These are phyloP conservation scores for Sugiyamaella mastotermitis DNA, from an alignment of 805 yeast genomes.

Conservation along the genomic window DNA sequence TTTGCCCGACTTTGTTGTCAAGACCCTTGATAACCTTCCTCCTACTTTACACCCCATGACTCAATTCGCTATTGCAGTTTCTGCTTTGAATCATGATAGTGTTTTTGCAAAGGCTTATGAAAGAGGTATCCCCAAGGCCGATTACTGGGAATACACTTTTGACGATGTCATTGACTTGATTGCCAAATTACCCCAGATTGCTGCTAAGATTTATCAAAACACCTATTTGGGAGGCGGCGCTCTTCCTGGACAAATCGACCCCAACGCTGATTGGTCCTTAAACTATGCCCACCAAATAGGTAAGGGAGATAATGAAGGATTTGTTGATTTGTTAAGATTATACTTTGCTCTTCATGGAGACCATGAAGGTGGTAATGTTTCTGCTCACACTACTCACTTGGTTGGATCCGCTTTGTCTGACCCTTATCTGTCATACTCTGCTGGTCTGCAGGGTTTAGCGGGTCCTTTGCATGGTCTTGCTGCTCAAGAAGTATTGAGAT, in stretches of 20 bases:
- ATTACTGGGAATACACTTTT: conserved; percentile 70
- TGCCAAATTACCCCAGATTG: conserved; percentile 68
- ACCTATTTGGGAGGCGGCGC: conserved; percentile 47
- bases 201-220: conserved; percentile 70
- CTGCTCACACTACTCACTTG: conserved; percentile 81
- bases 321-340: conserved; percentile 64
- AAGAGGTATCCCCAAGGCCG: conserved; percentile 58
- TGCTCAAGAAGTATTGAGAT: conserved; percentile 80
- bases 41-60: conserved; percentile 77
- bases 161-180: conserved; percentile 67
- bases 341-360: conserved; percentile 73
- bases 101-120: conserved; percentile 68
- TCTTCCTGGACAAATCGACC: conserved; percentile 45
- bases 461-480: conserved; percentile 89
- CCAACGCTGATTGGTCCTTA: conserved; percentile 61
- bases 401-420: conserved; percentile 80
- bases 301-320: conserved; percentile 40
- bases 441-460: conserved; percentile 80
- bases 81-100: conserved; percentile 67
- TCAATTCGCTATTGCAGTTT: conserved; percentile 68
- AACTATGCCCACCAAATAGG: conserved; percentile 65
- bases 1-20: conserved; percentile 58
- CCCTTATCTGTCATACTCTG: conserved; percentile 72
- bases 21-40: conserved; percentile 59
- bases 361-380: conserved; percentile 84